Evolutionary conservation across 257 asterid genomes (phyloP), one percentile per base, ranked within the genome.

Genomic region (Lycium barbarum): DNA sequence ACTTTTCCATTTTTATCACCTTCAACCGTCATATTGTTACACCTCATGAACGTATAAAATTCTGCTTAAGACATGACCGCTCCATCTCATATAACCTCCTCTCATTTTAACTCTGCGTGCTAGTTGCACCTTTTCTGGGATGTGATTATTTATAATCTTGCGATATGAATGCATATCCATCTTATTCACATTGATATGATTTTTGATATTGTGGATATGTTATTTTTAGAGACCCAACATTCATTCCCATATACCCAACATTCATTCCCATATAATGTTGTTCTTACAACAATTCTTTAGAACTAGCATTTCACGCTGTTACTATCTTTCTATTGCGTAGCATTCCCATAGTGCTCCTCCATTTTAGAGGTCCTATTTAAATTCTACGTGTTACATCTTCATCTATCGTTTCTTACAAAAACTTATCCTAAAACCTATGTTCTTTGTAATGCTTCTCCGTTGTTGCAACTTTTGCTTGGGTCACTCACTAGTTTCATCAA

Each of bases 391-490:
- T 54, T 54, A 54, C 59, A 54, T 54, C 57, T 54, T 54, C 18
- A 13, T 12, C 17, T 12, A 13, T 54, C 59, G 18, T 54, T 54
- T 54, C 59, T 54, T 54, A 54, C 13, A 54, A 12, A 54, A 12
- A 54, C 63, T 58, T 17, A 17, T 58, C 63, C 22, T 58, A 58
- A 6, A 58, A 58, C 22, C 4, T 58, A 5, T 58, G 5, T 58
- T 58, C 63, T 91, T 87, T 84, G 94, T 93, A 20, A 88, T 72
- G 91, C 22, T 58, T 58, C 9, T 58, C 63, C 63, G 6, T 15
- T 20, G 63, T 58, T 17, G 22, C 63, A 58, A 58, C 63, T 17
- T 58, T 17, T 58, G n/a, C 22, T 58, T 58, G 63, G 22, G 22
- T 17, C 9, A 12, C 63, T 58, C 63, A 1, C 63, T 58, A 58